Evolutionary conservation across 2,329 filamentous ascomycete genomes (phyloP).

Genomic region (Colletotrichum coccodes): DNA sequence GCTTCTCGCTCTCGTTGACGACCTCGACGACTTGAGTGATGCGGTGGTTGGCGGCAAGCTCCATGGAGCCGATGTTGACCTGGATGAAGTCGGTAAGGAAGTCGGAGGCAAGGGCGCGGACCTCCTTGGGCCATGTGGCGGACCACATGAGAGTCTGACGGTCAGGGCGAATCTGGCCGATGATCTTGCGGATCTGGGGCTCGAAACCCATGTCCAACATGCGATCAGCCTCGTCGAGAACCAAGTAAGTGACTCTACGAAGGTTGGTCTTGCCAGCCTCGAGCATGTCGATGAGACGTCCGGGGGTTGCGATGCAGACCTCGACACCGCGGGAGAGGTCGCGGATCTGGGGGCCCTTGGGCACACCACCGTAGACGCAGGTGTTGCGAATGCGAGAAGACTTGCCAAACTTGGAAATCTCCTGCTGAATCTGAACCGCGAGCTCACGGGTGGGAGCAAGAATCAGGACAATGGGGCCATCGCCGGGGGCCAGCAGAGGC

Average conservation of each 20-base stretch:
- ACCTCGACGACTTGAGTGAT: slow-evolving; percentile 99
- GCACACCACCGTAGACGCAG: slow-evolving; percentile 98
- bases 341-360: slow-evolving; percentile 96
- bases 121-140: slow-evolving; percentile 98
- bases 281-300: slow-evolving; percentile 98
- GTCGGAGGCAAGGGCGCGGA: slow-evolving; percentile 88
- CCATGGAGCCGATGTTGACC: slow-evolving; percentile 97
- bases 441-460: slow-evolving; percentile 97
- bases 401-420: slow-evolving; percentile 98
- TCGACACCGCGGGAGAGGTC: slow-evolving; percentile 95
- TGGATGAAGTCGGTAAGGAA: slow-evolving; percentile 97
- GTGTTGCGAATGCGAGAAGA: slow-evolving; percentile 98
- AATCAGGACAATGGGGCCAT: slow-evolving; percentile 96
- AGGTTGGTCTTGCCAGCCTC: slow-evolving; percentile 98
- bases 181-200: slow-evolving; percentile 98
- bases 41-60: slow-evolving; percentile 95
- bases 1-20: slow-evolving; percentile 96
- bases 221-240: slow-evolving; percentile 98
- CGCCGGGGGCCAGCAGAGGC: slow-evolving; percentile 92
- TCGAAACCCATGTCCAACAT: slow-evolving; percentile 99
- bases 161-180: slow-evolving; percentile 96
- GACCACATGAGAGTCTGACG: slow-evolving; percentile 99
- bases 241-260: slow-evolving; percentile 95
- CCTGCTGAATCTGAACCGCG: slow-evolving; percentile 97
- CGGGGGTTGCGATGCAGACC: slow-evolving; percentile 97